These are phyloP conservation scores for Pleoardoris graminearum DNA, from an alignment of 2,329 filamentous ascomycete species.

Conservation along the genomic window DNA sequence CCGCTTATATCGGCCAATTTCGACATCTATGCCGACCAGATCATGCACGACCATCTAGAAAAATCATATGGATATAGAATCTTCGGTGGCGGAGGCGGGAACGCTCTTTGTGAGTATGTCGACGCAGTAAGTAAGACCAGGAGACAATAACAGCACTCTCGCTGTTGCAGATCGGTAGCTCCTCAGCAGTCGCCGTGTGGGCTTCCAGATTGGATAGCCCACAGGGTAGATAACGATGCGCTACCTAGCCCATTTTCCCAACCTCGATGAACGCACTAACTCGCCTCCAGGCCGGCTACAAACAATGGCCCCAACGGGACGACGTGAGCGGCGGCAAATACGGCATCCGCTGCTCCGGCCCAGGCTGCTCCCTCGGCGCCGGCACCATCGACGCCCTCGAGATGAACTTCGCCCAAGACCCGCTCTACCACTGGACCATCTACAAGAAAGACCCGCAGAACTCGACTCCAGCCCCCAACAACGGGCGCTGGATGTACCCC, in stretches of 20 bases:
- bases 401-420: neutral
- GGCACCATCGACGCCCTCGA: neutral
- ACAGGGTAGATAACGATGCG: too few species aligned
- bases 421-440: neutral
- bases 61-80: neutral
- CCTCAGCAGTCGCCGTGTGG: too few species aligned
- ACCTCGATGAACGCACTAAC: neutral
- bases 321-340: neutral
- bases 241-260: neutral
- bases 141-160: too few species aligned
- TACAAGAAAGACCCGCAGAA: neutral
- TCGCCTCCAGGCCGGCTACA: neutral
- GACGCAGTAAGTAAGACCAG: neutral
- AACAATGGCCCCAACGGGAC: neutral
- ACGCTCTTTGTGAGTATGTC: neutral
- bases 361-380: neutral
- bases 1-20: neutral
- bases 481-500: neutral
- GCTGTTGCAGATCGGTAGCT: too few species aligned
- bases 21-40: neutral
- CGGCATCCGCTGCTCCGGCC: neutral
- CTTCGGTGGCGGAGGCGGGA: neutral
- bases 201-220: too few species aligned
- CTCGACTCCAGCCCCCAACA: neutral
- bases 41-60: neutral